Conservation (phyloP, 345 rosid species). For the Salix dunnii region DNA sequence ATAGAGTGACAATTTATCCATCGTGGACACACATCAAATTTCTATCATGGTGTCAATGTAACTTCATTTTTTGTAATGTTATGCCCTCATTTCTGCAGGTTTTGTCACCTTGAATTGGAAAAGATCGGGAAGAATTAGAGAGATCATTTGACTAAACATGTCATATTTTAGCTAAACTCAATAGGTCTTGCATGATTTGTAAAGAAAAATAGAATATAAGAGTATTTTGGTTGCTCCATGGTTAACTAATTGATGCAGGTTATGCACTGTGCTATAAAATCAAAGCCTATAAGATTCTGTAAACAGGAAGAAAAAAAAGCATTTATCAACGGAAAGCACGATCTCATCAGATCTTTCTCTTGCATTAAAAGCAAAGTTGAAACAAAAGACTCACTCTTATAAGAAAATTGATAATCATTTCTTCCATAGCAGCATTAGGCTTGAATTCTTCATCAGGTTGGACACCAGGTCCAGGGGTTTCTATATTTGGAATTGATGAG, state of each 20-base stretch:
- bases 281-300: neutral
- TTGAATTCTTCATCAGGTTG: constrained; percentile 99
- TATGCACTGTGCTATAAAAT: neutral
- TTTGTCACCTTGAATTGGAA: neutral
- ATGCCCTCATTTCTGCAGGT: neutral
- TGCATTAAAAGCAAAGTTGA: neutral
- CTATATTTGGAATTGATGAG: constrained; percentile 78
- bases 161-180: neutral
- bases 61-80: neutral
- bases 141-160: neutral
- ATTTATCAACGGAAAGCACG: neutral
- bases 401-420: constrained; percentile 97
- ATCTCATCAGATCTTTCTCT: constrained; percentile 10
- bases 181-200: neutral
- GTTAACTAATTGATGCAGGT: neutral
- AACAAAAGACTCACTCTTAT: constrained; percentile 70
- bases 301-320: neutral
- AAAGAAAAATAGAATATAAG: neutral
- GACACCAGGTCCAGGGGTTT: constrained; percentile 92
- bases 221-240: neutral
- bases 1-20: neutral
- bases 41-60: neutral
- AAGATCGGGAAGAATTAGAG: neutral
- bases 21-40: neutral
- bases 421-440: constrained; percentile 99